Evolutionary conservation across 257 asterid genomes (phyloP).

Genomic region (Osmanthus fragrans): DNA sequence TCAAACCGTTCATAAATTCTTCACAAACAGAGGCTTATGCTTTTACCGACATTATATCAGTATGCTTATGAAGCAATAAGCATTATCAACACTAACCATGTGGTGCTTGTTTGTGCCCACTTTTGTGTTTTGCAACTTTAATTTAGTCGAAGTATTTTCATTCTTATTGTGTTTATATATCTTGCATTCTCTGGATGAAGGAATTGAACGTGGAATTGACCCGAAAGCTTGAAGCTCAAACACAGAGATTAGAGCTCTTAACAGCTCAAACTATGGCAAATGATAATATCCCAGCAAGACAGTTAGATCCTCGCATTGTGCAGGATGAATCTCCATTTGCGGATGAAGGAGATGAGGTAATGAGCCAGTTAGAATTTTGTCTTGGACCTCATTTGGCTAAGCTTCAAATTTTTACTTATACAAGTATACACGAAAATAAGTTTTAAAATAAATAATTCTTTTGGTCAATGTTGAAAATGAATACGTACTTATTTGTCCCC

Average conservation of each 20-base stretch:
- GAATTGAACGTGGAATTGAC: slow-evolving; percentile 80
- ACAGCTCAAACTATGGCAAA: slow-evolving; percentile 80
- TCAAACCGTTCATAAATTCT: too few relatives aligned
- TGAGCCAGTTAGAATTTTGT: slow-evolving; percentile 15
- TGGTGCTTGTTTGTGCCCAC: not conserved
- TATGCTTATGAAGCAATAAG: not conserved
- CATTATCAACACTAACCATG: not conserved
- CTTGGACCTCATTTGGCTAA: not conserved
- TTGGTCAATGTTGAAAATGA: not conserved
- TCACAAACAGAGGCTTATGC: not conserved
- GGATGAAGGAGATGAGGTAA: slow-evolving; percentile 99
- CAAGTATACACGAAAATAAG: not conserved
- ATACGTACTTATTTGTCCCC: not conserved
- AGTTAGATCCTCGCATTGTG: slow-evolving; percentile 38
- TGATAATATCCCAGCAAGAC: slow-evolving; percentile 56
- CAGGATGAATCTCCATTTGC: slow-evolving; percentile 61
- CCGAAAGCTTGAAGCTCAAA: slow-evolving; percentile 89
- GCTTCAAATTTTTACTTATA: not conserved
- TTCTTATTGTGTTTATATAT: slow-evolving; percentile 9
- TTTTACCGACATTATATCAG: not conserved
- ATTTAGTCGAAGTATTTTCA: slow-evolving; percentile 4
- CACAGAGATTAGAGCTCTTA: slow-evolving; percentile 92
- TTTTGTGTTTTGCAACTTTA: not conserved
- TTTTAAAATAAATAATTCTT: not conserved
- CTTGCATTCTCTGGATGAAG: slow-evolving; percentile 42